phyloP scores from a whole-genome alignment of 139 green algal species.

The Coelastrella sp. region DNA sequence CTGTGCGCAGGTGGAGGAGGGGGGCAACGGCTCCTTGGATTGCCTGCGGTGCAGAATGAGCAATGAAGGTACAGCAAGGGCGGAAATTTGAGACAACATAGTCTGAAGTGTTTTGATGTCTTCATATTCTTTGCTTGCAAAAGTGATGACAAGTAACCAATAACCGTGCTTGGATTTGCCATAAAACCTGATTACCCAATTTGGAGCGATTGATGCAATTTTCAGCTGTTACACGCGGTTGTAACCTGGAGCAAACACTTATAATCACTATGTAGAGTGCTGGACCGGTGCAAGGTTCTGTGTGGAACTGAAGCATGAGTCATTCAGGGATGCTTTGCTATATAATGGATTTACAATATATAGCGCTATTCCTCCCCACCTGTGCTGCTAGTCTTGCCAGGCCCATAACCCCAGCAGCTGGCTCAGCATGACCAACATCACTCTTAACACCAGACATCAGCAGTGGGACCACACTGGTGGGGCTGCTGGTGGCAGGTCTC shows the following conservation, averaged over 20 bases:
- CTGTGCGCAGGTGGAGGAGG: slow-evolving; percentile 68
- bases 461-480: slow-evolving; percentile 2
- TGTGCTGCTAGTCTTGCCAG: slow-evolving; percentile 36
- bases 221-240: too few species aligned
- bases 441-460: slow-evolving; percentile 54
- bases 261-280: too few species aligned
- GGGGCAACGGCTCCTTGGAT: slow-evolving; percentile 28
- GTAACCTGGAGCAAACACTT: too few species aligned
- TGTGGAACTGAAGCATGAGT: too few species aligned
- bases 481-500: neutral
- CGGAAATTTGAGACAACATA: too few species aligned
- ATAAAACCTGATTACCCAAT: too few species aligned
- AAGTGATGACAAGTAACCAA: too few species aligned
- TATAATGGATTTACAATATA: neutral
- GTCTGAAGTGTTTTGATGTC: too few species aligned
- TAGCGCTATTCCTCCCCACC: neutral
- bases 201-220: too few species aligned
- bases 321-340: neutral
- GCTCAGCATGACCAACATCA: slow-evolving; percentile 60
- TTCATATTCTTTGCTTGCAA: too few species aligned
- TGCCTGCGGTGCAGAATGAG: slow-evolving; percentile 5
- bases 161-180: too few species aligned
- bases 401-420: slow-evolving; percentile 65
- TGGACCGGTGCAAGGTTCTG: too few species aligned
- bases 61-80: neutral